Evolutionary conservation across 2,329 filamentous ascomycete genomes (phyloP), one percentile per base, ranked within the genome.

Genomic region (Penicillium oxalicum): DNA sequence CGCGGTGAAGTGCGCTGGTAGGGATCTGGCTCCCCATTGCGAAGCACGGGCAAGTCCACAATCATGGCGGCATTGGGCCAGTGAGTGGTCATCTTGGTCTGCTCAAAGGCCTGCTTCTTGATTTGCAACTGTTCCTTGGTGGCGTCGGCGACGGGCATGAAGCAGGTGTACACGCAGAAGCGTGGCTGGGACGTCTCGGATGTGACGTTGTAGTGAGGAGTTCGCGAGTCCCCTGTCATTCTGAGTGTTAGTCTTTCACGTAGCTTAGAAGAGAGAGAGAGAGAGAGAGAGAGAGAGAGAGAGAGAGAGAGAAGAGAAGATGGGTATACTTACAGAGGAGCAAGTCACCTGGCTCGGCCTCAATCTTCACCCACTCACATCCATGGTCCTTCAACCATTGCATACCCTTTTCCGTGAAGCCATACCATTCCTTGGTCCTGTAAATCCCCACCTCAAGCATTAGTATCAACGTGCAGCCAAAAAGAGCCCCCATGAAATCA

Each of bases 61-160:
- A 57, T 42, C 41, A 59, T 53, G 40, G 45, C 48, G 0, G 57
- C 59, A 45, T 62, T 61, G 25, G 59, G 59, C 59, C 59, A 74
- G 49, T 74, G 72, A 0, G 71, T 74, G 0, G 72, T 74, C 3
- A 70, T 70, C 0, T 65, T 50, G 9, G 57, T 54, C 42, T 61
- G 52, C 9, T 73, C 69, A 44, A 69, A 75, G 0, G 71, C 70
- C 3, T 57, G 56, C 60, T 68, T 70, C 66, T 75, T 75, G n/a
- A 66, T 57, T 4, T 65, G 26, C 2, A 75, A 60, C 25, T 73
- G 69, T 40, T 71, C 73, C 45, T 69, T 66, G 25, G 49, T 68
- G 18, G 58, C 71, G 29, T 64, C 66, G 8, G 59, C 57, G 9
- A 67, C 72, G n/a, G 69, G 71, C 68, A 62, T 74, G 40, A 65